Conservation (phyloP, 345 rosid species). For the Erodium maritimum region DNA sequence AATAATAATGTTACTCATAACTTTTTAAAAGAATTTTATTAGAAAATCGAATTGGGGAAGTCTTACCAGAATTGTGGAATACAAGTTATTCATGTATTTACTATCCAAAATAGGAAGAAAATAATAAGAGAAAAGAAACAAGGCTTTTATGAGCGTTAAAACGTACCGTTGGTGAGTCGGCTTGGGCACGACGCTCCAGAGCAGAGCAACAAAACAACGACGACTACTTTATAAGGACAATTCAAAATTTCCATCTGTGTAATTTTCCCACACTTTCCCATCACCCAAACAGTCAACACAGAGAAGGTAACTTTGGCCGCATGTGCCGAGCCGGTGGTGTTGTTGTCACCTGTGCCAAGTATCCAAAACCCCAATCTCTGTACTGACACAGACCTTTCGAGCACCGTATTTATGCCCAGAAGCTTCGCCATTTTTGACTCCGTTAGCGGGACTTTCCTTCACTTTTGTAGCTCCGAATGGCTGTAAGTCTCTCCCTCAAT, state of each 20-base stretch:
- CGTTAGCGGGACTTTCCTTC: not conserved
- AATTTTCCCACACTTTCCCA: not conserved
- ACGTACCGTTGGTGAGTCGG: too few relatives aligned
- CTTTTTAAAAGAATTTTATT: too few relatives aligned
- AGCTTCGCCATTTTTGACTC: not conserved
- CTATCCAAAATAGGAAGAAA: too few relatives aligned
- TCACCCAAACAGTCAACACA: not conserved
- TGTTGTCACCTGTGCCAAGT: not conserved
- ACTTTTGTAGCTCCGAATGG: not conserved
- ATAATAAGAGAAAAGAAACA: too few relatives aligned
- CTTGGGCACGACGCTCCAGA: too few relatives aligned
- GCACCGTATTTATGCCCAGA: not conserved
- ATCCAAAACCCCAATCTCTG: not conserved
- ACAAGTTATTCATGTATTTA: too few relatives aligned
- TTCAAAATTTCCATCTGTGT: not conserved
- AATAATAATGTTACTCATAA: too few relatives aligned
- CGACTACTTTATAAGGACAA: too few relatives aligned
- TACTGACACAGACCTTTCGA: not conserved
- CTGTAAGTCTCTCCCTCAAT: not conserved
- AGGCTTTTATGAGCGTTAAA: too few relatives aligned
- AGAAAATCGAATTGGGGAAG: too few relatives aligned
- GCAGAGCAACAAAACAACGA: too few relatives aligned
- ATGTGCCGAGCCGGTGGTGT: not conserved
- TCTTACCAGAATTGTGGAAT: too few relatives aligned
- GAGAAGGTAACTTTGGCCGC: not conserved